Conservation (phyloP, 352 stramenopile genomes). For the Globisporangium ultimum region DNA sequence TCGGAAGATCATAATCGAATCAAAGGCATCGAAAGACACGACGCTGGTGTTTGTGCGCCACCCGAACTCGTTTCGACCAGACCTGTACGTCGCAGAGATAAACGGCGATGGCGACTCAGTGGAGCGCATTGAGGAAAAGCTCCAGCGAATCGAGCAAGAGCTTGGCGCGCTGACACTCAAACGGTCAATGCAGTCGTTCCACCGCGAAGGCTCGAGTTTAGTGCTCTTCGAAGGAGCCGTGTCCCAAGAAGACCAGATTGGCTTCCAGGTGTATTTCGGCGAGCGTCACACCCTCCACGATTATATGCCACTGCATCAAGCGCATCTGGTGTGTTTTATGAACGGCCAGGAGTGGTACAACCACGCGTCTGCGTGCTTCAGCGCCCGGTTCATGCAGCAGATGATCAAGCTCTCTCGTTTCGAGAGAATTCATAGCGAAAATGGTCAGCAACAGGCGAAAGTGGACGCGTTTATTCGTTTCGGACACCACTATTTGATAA, state of each 20-base stretch:
- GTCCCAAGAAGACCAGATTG: slow-evolving; percentile 58
- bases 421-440: slow-evolving; percentile 48
- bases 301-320: slow-evolving; percentile 54
- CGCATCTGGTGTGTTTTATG: slow-evolving; percentile 71
- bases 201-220: slow-evolving; percentile 59
- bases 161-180: slow-evolving; percentile 46
- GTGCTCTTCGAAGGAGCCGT: slow-evolving; percentile 73
- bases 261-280: slow-evolving; percentile 68
- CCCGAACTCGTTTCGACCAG: slow-evolving; percentile 57
- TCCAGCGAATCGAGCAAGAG: slow-evolving; percentile 62
- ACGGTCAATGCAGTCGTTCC: slow-evolving; percentile 42
- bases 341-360: slow-evolving; percentile 69
- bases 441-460: slow-evolving; percentile 18
- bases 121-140: slow-evolving; percentile 57
- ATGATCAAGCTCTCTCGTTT: slow-evolving; percentile 77
- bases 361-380: slow-evolving; percentile 54
- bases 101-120: slow-evolving; percentile 54
- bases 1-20: slow-evolving; percentile 59
- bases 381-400: slow-evolving; percentile 69
- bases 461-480: slow-evolving; percentile 73
- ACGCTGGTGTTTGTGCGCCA: slow-evolving; percentile 42
- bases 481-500: slow-evolving; percentile 78
- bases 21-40: slow-evolving; percentile 27
- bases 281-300: slow-evolving; percentile 52
- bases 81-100: slow-evolving; percentile 75